Evolutionary conservation across 2,329 filamentous ascomycete species (phyloP).

Genomic region (Lachnellula arida): DNA sequence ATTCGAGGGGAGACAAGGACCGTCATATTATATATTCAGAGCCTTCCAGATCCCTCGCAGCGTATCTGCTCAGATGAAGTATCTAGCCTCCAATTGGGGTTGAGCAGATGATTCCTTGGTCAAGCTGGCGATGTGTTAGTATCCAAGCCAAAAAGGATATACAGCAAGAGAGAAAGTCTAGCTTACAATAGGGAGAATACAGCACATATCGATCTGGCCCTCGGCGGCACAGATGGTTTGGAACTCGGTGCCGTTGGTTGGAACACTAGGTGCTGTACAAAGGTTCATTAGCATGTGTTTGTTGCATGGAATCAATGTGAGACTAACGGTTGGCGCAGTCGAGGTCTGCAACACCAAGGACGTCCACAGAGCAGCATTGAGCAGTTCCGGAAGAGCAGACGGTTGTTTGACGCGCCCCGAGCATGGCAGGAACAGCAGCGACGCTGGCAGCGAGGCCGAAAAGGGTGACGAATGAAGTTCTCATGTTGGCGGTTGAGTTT

Average conservation of each 20-base stretch:
- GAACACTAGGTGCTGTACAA: slow-evolving; percentile 33
- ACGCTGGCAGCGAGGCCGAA: slow-evolving; percentile 14
- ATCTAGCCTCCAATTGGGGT: not conserved
- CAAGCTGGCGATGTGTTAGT: not conserved
- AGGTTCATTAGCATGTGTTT: not conserved
- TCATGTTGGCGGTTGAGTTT: slow-evolving; percentile 13
- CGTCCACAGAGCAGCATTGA: slow-evolving; percentile 58
- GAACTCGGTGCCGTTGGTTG: slow-evolving; percentile 39
- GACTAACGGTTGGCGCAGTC: slow-evolving; percentile 52
- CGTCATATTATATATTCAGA: not conserved
- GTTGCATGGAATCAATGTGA: not conserved
- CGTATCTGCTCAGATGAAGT: not conserved
- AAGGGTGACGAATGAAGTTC: slow-evolving; percentile 19
- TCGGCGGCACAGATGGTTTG: slow-evolving; percentile 21
- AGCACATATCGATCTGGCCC: slow-evolving; percentile 46
- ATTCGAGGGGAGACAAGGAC: not conserved
- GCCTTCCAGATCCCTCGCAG: not conserved
- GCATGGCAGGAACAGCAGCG: slow-evolving; percentile 24
- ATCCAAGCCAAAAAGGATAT: not conserved
- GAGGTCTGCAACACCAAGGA: slow-evolving; percentile 52
- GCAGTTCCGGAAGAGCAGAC: slow-evolving; percentile 40
- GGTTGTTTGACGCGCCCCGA: slow-evolving; percentile 33
- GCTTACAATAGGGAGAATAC: slow-evolving; percentile 45
- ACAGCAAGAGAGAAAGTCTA: not conserved
- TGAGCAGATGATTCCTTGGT: slow-evolving; percentile 1